Evolutionary conservation across 768 basidiomycete genomes (phyloP).

Genomic region (Boletus reticuloceps): DNA sequence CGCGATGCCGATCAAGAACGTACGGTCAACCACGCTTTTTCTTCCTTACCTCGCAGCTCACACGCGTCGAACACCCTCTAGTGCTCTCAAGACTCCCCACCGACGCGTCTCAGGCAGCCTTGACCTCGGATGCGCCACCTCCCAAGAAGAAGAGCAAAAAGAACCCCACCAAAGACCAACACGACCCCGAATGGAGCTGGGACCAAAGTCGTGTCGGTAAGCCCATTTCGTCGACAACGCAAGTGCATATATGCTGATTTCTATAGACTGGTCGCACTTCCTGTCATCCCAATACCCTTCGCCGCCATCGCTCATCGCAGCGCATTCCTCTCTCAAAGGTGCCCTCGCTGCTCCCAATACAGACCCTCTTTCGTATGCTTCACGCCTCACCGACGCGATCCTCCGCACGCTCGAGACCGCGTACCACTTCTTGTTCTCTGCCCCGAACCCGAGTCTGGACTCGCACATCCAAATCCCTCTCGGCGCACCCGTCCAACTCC

Average conservation of each 20-base stretch:
- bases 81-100: slow-evolving; percentile 20
- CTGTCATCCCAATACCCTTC: slow-evolving; percentile 21
- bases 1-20: slow-evolving; percentile 24
- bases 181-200: slow-evolving; percentile 20
- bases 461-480: neutral
- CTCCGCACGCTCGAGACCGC: slow-evolving; percentile 17
- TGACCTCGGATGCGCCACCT: slow-evolving; percentile 17
- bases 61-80: neutral
- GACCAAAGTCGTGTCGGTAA: slow-evolving; percentile 19
- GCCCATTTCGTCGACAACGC: neutral
- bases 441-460: neutral
- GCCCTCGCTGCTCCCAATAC: slow-evolving; percentile 5
- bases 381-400: slow-evolving; percentile 19
- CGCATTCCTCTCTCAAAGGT: slow-evolving; percentile 22
- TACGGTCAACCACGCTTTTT: slow-evolving; percentile 2
- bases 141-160: slow-evolving; percentile 30
- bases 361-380: slow-evolving; percentile 3
- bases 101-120: slow-evolving; percentile 11
- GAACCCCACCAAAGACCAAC: slow-evolving; percentile 12
- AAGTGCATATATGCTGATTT: neutral
- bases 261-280: slow-evolving; percentile 20
- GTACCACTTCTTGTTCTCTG: slow-evolving; percentile 20
- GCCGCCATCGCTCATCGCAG: slow-evolving; percentile 22
- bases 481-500: neutral
- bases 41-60: neutral